Evolutionary conservation across 306 rosid species (phyloP).

Genomic region (Rosa rugosa): DNA sequence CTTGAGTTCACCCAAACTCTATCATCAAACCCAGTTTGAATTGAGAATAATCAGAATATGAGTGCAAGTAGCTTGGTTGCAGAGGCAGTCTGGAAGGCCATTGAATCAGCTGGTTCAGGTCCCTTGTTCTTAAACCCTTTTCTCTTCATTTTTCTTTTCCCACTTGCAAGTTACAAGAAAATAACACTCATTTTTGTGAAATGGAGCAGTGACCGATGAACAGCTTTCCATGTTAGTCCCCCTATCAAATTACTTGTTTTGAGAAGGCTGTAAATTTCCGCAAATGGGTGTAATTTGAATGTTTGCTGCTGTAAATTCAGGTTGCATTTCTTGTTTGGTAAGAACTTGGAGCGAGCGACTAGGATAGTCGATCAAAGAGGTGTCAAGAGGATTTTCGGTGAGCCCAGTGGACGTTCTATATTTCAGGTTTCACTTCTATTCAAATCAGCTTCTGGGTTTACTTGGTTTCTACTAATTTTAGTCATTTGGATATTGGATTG

Average conservation of each 20-base stretch:
- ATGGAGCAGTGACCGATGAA: conserved; percentile 42
- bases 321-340: conserved; percentile 84
- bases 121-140: background rate
- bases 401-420: conserved; percentile 72
- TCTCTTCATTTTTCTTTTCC: background rate
- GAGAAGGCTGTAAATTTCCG: background rate
- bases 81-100: conserved; percentile 46
- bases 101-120: conserved; percentile 45
- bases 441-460: background rate
- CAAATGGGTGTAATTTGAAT: background rate
- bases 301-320: conserved; percentile 36
- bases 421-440: conserved; percentile 55
- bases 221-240: conserved; percentile 53
- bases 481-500: background rate
- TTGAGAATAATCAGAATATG: conserved; percentile 20
- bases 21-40: too few species aligned
- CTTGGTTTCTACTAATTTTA: background rate
- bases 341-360: conserved; percentile 87
- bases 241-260: background rate
- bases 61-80: conserved; percentile 41
- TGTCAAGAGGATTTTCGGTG: conserved; percentile 66
- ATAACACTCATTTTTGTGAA: background rate
- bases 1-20: too few species aligned
- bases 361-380: conserved; percentile 86
- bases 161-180: background rate